Evolutionary conservation across 2,329 filamentous ascomycete genomes (phyloP).

Genomic region (Magnaporthales sp.): DNA sequence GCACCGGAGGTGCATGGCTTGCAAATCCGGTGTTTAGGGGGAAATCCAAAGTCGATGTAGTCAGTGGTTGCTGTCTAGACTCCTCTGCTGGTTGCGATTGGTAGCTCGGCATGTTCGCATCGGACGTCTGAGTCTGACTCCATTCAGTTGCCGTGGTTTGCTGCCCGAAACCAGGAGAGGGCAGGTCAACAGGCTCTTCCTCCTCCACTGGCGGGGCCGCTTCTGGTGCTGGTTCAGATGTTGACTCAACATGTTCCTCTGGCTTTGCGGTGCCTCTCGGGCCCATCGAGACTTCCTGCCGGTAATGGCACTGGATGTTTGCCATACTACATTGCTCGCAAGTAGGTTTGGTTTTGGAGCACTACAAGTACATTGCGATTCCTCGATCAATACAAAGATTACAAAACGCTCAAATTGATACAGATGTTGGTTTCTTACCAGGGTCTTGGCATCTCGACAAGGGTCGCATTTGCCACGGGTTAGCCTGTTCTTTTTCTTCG

Average conservation of each 20-base stretch:
- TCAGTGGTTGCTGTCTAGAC: not conserved
- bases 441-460: constrained; percentile 20
- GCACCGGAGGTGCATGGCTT: not conserved
- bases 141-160: not conserved
- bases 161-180: constrained; percentile 13
- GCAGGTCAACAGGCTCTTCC: constrained; percentile 14
- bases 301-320: constrained; percentile 10
- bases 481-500: constrained; percentile 17
- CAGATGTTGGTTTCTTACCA: constrained; percentile 13
- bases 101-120: not conserved
- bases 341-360: constrained; percentile 24
- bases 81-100: not conserved
- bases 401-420: not conserved
- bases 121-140: not conserved
- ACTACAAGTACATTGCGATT: constrained; percentile 9
- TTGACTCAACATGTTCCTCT: not conserved
- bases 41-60: not conserved
- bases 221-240: constrained; percentile 10
- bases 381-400: too few relatives aligned
- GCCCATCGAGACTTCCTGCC: constrained; percentile 3
- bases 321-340: constrained; percentile 19
- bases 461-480: constrained; percentile 23
- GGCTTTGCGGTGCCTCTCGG: not conserved
- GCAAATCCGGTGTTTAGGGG: not conserved
- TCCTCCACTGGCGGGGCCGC: constrained; percentile 7